Conservation (phyloP, 2,329 filamentous ascomycete species). For the Nannizziopsis barbatae region DNA sequence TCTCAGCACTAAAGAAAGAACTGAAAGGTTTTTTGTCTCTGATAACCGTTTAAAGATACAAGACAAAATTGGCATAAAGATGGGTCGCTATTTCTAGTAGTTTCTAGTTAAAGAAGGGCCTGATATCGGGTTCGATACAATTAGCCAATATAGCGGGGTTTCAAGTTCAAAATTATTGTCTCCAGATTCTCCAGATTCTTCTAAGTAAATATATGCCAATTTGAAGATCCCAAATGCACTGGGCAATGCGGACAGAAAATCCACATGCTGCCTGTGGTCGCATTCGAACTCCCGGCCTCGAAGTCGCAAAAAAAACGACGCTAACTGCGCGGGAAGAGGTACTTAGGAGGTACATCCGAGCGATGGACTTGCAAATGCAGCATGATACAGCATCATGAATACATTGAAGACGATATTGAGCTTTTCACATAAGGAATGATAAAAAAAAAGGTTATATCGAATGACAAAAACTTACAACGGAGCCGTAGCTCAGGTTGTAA, state of each 20-base stretch:
- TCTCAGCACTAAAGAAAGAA: too few species aligned
- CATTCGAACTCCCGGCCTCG: conserved; percentile 2
- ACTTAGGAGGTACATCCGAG: background rate
- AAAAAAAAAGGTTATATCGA: background rate
- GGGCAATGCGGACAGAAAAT: background rate
- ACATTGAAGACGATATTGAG: background rate
- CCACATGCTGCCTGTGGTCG: background rate
- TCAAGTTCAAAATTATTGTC: too few species aligned
- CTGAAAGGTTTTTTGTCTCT: too few species aligned
- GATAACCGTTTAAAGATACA: too few species aligned
- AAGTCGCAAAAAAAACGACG: background rate
- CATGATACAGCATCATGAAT: background rate
- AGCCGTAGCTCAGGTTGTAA: conserved; percentile 2
- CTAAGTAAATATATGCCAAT: background rate
- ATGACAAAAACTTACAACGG: conserved; percentile 7
- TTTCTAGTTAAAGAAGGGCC: too few species aligned
- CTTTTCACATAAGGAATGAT: background rate
- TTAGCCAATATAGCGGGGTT: too few species aligned
- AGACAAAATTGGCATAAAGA: too few species aligned
- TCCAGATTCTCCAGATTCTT: too few species aligned
- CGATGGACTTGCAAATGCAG: background rate
- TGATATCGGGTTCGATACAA: too few species aligned
- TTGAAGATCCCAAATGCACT: background rate
- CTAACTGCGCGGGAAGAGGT: background rate
- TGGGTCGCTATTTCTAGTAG: too few species aligned